phyloP scores from a whole-genome alignment of 805 yeast genomes.

The Hanseniaspora meyeri region DNA sequence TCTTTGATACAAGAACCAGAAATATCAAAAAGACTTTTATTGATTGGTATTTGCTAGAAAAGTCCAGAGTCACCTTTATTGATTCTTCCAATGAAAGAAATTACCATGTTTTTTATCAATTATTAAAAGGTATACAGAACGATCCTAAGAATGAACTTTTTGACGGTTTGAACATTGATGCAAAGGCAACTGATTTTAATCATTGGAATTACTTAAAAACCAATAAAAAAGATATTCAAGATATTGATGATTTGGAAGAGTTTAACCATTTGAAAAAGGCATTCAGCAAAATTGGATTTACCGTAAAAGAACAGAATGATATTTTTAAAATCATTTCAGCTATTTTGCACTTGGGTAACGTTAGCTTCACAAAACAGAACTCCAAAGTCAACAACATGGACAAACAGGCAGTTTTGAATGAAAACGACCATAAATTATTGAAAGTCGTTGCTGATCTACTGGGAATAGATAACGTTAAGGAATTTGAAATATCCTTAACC shows the following conservation, averaged over 20 bases:
- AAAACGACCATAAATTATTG: slow-evolving; percentile 39
- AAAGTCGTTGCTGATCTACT: slow-evolving; percentile 37
- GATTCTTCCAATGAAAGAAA: slow-evolving; percentile 73
- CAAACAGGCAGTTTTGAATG: slow-evolving; percentile 54
- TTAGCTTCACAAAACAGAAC: slow-evolving; percentile 39
- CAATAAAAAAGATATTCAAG: slow-evolving; percentile 46
- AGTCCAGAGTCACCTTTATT: slow-evolving; percentile 66
- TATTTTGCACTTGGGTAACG: slow-evolving; percentile 75
- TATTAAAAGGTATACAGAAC: slow-evolving; percentile 47
- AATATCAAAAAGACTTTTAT: slow-evolving; percentile 78
- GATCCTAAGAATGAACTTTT: neutral
- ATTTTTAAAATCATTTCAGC: slow-evolving; percentile 60
- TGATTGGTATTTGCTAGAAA: slow-evolving; percentile 88
- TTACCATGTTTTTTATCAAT: slow-evolving; percentile 86
- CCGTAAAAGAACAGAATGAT: slow-evolving; percentile 39
- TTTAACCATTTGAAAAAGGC: slow-evolving; percentile 54
- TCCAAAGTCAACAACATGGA: slow-evolving; percentile 27
- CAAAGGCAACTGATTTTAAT: neutral
- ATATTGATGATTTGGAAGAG: slow-evolving; percentile 65
- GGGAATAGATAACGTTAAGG: slow-evolving; percentile 42
- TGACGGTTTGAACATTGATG: neutral
- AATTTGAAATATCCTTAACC: slow-evolving; percentile 48
- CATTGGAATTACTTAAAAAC: slow-evolving; percentile 46
- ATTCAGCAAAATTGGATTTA: slow-evolving; percentile 61
- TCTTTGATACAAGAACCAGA: slow-evolving; percentile 45